These are phyloP conservation scores for Fusarium sp. DNA, from an alignment of 2,329 filamentous ascomycete genomes.

Conservation along the genomic window DNA sequence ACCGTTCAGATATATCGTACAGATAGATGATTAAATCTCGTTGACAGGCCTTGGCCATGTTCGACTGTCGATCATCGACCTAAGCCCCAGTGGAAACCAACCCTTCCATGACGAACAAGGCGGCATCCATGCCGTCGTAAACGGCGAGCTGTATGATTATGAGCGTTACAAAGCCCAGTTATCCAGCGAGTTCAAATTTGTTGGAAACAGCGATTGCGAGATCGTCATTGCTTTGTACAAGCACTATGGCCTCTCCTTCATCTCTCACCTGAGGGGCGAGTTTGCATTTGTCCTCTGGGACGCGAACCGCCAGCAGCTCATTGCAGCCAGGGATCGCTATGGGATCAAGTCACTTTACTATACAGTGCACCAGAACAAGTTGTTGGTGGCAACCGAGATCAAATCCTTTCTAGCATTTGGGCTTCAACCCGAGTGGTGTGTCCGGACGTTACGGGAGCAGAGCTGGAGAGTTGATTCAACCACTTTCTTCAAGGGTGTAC, in stretches of 20 bases:
- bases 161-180: constrained; percentile 1
- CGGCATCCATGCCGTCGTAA: background rate
- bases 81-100: background rate
- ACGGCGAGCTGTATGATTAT: constrained; percentile 2
- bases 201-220: constrained; percentile 6
- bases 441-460: background rate
- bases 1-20: background rate
- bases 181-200: background rate
- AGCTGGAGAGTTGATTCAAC: constrained; percentile 3
- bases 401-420: constrained; percentile 12
- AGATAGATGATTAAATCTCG: background rate
- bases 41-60: constrained; percentile 6
- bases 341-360: constrained; percentile 7
- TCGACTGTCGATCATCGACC: constrained; percentile 7
- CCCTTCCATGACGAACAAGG: constrained; percentile 1
- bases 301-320: background rate
- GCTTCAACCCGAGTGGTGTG: background rate
- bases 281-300: constrained; percentile 7
- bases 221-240: constrained; percentile 10
- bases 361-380: background rate
- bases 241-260: constrained; percentile 4
- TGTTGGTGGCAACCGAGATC: constrained; percentile 8
- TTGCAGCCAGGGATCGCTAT: constrained; percentile 5
- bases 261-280: background rate
- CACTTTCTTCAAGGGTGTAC: constrained; percentile 2